phyloP scores from a whole-genome alignment of 108 stramenopile genomes.

The Chaetoceros muelleri region DNA sequence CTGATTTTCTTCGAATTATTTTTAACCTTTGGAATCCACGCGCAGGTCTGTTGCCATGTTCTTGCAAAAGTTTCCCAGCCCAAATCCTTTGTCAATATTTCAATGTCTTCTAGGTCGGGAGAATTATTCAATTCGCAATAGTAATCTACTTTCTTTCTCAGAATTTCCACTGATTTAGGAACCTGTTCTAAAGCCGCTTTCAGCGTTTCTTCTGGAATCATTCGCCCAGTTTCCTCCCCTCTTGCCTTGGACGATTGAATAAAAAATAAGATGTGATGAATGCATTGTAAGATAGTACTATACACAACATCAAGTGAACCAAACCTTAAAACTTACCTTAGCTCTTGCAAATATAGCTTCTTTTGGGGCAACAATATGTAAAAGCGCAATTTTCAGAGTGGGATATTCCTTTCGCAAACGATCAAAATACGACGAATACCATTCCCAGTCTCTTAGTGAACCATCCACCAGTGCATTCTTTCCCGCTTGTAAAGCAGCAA shows the following conservation, averaged over 20 bases:
- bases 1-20: no score
- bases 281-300: neutral
- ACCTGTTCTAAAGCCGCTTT: constrained; percentile 63
- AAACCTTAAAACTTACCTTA: constrained; percentile 27
- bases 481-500: constrained; percentile 54
- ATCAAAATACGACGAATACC: constrained; percentile 66
- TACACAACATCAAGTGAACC: neutral
- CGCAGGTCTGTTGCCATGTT: constrained; percentile 65
- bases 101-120: constrained; percentile 33
- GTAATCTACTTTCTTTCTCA: constrained; percentile 59
- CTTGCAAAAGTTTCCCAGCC: constrained; percentile 57
- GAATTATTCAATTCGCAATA: constrained; percentile 67
- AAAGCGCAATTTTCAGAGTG: constrained; percentile 60
- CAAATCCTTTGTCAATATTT: constrained; percentile 36
- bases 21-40: constrained; percentile 2
- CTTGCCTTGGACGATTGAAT: constrained; percentile 15
- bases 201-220: constrained; percentile 60
- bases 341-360: constrained; percentile 64
- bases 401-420: constrained; percentile 57
- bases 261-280: neutral
- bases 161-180: constrained; percentile 50
- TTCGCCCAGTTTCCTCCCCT: constrained; percentile 51
- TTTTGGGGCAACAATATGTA: constrained; percentile 69
- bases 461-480: constrained; percentile 86
- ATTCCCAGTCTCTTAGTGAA: constrained; percentile 56